Evolutionary conservation across 2,329 filamentous ascomycete species (phyloP).

Genomic region (Aspergillus sclerotialis): DNA sequence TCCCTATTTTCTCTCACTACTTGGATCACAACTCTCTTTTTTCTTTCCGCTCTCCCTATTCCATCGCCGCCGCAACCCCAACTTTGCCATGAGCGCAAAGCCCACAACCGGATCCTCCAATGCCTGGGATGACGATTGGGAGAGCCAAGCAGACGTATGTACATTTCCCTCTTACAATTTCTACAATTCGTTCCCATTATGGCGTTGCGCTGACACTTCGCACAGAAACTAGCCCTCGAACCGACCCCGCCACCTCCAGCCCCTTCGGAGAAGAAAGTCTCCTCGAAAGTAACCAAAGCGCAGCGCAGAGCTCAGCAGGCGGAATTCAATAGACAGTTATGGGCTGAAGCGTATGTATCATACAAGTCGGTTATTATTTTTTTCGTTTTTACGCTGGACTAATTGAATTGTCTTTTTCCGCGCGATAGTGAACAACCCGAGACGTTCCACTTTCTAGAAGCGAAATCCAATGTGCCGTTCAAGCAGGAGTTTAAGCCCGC

Average conservation of each 20-base stretch:
- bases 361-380: not conserved
- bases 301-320: constrained; percentile 73
- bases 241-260: constrained; percentile 34
- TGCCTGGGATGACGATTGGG: constrained; percentile 94
- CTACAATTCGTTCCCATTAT: too few species aligned
- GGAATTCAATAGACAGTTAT: constrained; percentile 76
- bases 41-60: not conserved
- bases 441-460: constrained; percentile 68
- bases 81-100: constrained; percentile 35
- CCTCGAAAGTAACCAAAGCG: constrained; percentile 59
- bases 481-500: constrained; percentile 70
- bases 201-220: too few species aligned
- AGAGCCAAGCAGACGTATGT: constrained; percentile 64
- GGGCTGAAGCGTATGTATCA: constrained; percentile 69
- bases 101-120: constrained; percentile 53
- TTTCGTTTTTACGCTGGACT: not conserved
- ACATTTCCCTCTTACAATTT: not conserved
- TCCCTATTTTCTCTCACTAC: too few species aligned
- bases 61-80: not conserved
- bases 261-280: constrained; percentile 39
- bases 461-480: constrained; percentile 56
- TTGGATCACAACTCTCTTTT: too few species aligned
- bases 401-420: constrained; percentile 5
- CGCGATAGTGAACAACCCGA: constrained; percentile 61
- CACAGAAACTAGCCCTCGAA: constrained; percentile 34